Base-by-base conservation (phyloP, 2,329 filamentous ascomycete genomes). In the Sarocladiaceae sp. region DNA sequence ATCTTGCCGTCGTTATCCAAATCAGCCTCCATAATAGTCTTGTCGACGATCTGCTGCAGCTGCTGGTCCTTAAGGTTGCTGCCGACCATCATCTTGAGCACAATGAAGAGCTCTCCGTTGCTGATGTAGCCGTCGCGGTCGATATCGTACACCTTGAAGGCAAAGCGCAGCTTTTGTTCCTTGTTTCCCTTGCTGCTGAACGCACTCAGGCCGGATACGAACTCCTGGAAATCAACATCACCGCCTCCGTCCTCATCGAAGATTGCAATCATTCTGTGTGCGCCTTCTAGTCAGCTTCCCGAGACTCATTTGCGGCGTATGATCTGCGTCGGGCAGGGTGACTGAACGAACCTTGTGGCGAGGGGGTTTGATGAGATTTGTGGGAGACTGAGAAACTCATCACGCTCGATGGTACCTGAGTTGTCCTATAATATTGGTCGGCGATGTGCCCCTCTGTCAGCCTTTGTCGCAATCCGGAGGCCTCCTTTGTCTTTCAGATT, bases 51-150 rank as follows among this genome's bases (percentile, higher is more conserved):
- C 83, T 93, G 94, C 76, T 99, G 94, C 68, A 99, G 75, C 75
- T 99, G 94, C 73, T 97, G 90, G 71, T 99, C 94, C 80, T 99
- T 99, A 65, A 99, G 76, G 72, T 99, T 99, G 76, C 89, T 97
- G 55, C 94, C 94, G 50, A 99, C 94, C 94, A 99, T 99, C 94
- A 99, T 99, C 87, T 99, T 99, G 64, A 99, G 80, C 65, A 99
- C 94, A 64, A 99, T 50, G 71, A 97, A 99, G 50, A 99, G 82
- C 77, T 99, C 94, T 64, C 94, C 94, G 71, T 99, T 99, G 77
- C 90, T 96, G 66, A 99, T 99, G 75, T 89, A 99, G 22, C 94
- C 94, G 71, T 99, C 94, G 55, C 94, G 90, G 72, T 99, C 94
- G 65, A 99, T 97, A 70, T 99, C 94, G 78, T 99, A 99, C 56